These are phyloP conservation scores for Botrytis fabae DNA, from an alignment of 2,329 filamentous ascomycete species.

Conservation along the genomic window DNA sequence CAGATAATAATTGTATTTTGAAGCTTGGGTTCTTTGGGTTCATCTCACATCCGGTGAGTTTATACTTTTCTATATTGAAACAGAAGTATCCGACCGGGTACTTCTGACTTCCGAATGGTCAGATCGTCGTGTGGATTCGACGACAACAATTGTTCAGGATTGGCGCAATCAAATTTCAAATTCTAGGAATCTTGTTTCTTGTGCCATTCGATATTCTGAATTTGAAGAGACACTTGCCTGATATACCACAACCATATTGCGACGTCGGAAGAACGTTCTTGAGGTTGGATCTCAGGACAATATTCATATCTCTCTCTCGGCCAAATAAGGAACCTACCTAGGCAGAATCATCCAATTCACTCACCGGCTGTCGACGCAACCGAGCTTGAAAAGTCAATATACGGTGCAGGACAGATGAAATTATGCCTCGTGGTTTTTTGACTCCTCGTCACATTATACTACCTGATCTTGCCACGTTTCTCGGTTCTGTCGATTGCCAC, in stretches of 20 bases:
- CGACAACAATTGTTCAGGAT: slow-evolving; percentile 8
- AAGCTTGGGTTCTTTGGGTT: not conserved
- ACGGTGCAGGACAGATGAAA: not conserved
- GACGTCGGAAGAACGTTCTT: not conserved
- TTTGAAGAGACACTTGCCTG: not conserved
- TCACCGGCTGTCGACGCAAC: not conserved
- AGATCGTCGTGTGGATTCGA: not conserved
- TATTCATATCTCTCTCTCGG: not conserved
- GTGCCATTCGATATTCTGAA: not conserved
- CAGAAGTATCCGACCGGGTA: slow-evolving; percentile 12
- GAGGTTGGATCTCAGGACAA: not conserved
- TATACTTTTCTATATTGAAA: not conserved
- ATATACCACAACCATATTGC: not conserved
- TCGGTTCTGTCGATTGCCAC: not conserved
- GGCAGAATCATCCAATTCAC: slow-evolving; percentile 9
- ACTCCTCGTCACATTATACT: not conserved
- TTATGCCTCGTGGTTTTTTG: not conserved
- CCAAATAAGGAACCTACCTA: not conserved
- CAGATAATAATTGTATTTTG: slow-evolving; percentile 26
- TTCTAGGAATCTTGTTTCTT: not conserved
- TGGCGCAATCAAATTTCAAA: not conserved
- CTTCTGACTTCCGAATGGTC: not conserved
- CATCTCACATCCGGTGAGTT: slow-evolving; percentile 23
- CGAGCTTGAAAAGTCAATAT: not conserved
- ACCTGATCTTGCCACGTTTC: not conserved